Evolutionary conservation across 75 land plant species (phyloP), one percentile per base, ranked within the genome.

Genomic region (Pinus albicaulis): DNA sequence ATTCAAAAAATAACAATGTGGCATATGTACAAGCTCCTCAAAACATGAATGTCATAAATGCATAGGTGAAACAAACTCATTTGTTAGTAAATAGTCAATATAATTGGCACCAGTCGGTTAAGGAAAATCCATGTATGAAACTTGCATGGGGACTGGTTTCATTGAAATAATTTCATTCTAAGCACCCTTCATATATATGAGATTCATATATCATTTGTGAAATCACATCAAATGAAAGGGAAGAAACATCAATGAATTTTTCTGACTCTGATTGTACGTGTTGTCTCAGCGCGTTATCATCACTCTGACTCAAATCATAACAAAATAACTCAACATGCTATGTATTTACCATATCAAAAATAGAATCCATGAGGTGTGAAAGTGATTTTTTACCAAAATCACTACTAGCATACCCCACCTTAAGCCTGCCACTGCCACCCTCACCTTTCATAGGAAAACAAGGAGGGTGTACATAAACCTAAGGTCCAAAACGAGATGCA

Each of bases 301-400:
- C 99, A 87, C 88, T 98, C 68, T 86, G 96, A 76, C 98, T 98
- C 58, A 92, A 79, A 0, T 98, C 99, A 95, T 95, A 98, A 65
- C 95, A 95, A 71, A 95, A 98, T 6, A 98, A 92, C 99, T 97
- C 31, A 31, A 31, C 1, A 1, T 31, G 31, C 31, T 28, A 0
- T 28, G 0, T 1, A 28, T 28, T 28, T 0, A 1, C 1, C 31
- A 28, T 28, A 28, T 1, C 31, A 28, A 28, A 1, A 28, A 28
- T 1, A 28, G 1, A 28, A 28, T 1, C 31, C 31, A 28, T 28
- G 31, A 28, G 31, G 31, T 28, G 31, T 28, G 31, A 28, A 28
- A 28, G 31, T 28, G 0, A 1, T 0, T 28, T 0, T 1, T 28
- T 28, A 28, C 31, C 31, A 28, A 28, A 28, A 28, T 28, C 31